Base-by-base conservation (phyloP, 2,329 filamentous ascomycete species). In the Trichoderma aggressivum region DNA sequence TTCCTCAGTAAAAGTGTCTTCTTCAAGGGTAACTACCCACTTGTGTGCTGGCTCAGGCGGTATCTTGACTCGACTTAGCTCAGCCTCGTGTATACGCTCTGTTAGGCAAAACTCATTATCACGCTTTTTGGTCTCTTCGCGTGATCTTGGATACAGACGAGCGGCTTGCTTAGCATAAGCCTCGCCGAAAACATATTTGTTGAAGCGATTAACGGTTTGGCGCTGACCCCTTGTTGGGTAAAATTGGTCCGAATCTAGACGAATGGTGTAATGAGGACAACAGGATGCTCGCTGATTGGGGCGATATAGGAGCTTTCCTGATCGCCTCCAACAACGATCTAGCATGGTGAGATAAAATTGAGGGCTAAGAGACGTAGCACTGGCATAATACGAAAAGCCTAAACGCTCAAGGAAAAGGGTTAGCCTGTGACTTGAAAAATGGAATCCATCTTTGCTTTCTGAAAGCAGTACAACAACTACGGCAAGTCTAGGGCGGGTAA, bases 211-310 rank as follows among this genome's bases (percentile, higher is more conserved):
- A 75, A 94, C 80, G 1, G 91, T 86, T 78, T 94, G 91, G 47
- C 93, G 86, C 77, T 96, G 93, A 76, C 93, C 90, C 78, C 88
- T 89, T 32, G 88, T 86, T 7, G 92, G 84, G 74, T 87, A 89
- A 81, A 92, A 92, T 50, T 85, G 82, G 60, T 83, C 80, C 28
- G 89, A 88, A 76, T 93, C 91, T 24, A 94, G 84, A 60, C 92
- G 89, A 68, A 96, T 90, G 1, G 92, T 94, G 79, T 95, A 98
- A 78, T 98, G 94, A 58, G 94, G 94, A 80, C 96, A 99, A 78
- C 96, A 99, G 73, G 94, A 92, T 70, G 90, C 86, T 71, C 87
- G 87, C 76, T 93, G 90, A 80, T 96, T 91, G 16, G 93, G 92
- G 72, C 93, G 89, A 81, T 96, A 96, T 62, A 96, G 83, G 10